Conservation (phyloP, 305 asterid genomes). For the Fraxinus dipetala region DNA sequence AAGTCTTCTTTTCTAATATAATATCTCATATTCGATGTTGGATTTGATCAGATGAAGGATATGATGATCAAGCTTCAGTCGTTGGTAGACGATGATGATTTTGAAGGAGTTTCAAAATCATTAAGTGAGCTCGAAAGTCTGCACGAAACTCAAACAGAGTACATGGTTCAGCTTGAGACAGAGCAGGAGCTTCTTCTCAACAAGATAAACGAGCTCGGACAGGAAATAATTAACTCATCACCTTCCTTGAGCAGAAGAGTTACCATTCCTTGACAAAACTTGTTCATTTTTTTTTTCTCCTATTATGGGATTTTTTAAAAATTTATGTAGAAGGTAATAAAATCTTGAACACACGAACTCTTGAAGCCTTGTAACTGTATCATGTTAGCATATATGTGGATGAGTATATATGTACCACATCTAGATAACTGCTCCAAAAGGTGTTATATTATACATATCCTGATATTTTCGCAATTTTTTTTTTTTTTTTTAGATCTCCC, state of each 20-base stretch:
- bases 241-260: conserved; percentile 47
- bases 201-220: conserved; percentile 90
- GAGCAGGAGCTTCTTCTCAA: conserved; percentile 71
- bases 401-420: neutral
- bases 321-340: conserved; percentile 1
- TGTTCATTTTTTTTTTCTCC: neutral
- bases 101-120: conserved; percentile 58
- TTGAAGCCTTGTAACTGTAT: conserved; percentile 15
- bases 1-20: neutral
- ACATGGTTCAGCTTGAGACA: conserved; percentile 67
- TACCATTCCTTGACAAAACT: conserved; percentile 40
- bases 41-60: conserved; percentile 63
- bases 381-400: neutral
- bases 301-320: neutral
- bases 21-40: neutral
- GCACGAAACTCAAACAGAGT: conserved; percentile 69
- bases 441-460: neutral
- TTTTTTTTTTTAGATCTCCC: neutral
- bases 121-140: conserved; percentile 72
- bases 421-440: neutral
- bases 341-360: conserved; percentile 5
- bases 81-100: conserved; percentile 52
- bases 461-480: neutral
- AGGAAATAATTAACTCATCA: conserved; percentile 72
- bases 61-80: conserved; percentile 69